Evolutionary conservation across 306 rosid genomes (phyloP).

Genomic region (Sindora glabra): DNA sequence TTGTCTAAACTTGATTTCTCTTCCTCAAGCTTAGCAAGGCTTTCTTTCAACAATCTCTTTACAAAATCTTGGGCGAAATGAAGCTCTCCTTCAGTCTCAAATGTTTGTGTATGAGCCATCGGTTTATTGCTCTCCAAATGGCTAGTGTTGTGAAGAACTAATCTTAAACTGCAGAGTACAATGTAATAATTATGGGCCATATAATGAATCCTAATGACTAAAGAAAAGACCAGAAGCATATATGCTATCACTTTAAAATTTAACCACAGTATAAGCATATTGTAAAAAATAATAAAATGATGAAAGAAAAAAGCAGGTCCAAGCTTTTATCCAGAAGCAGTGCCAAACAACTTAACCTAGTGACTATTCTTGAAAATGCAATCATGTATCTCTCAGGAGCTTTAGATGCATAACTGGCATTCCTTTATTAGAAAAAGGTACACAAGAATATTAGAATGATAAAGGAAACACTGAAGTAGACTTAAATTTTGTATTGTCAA

Average conservation of each 20-base stretch:
- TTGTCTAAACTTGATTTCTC: slow-evolving; percentile 49
- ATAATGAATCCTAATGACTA: slow-evolving; percentile 2
- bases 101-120: slow-evolving; percentile 28
- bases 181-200: slow-evolving; percentile 13
- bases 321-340: background rate
- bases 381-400: no score
- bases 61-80: slow-evolving; percentile 46
- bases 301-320: background rate
- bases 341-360: background rate
- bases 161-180: slow-evolving; percentile 64
- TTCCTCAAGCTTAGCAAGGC: slow-evolving; percentile 70
- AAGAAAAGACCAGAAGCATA: background rate
- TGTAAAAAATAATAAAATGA: background rate
- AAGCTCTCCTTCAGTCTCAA: slow-evolving; percentile 61
- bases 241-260: background rate
- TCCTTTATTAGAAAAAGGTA: background rate
- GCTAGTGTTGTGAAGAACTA: slow-evolving; percentile 63
- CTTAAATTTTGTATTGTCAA: background rate
- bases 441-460: background rate
- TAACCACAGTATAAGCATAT: background rate
- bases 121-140: slow-evolving; percentile 52
- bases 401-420: no score
- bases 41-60: slow-evolving; percentile 60
- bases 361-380: no score
- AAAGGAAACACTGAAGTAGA: background rate